Conservation (phyloP, 805 yeast species). For the Lachancea mirantina region DNA sequence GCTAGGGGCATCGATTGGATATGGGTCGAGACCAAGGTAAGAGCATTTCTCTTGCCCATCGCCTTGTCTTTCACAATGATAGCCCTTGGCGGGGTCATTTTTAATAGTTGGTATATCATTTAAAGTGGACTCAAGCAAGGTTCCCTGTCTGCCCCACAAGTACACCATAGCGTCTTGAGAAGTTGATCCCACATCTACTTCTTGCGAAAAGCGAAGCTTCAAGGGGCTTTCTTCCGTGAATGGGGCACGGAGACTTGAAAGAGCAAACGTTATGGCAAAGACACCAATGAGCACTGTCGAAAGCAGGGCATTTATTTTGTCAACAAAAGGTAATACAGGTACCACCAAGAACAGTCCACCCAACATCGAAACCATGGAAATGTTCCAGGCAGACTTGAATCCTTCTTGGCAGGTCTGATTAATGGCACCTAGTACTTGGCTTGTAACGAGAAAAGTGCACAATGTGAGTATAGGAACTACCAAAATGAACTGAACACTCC, state of each 20-base stretch:
- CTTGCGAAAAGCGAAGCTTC: slow-evolving; percentile 65
- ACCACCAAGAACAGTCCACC: slow-evolving; percentile 35
- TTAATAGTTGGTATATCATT: slow-evolving; percentile 61
- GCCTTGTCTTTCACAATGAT: slow-evolving; percentile 31
- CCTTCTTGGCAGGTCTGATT: slow-evolving; percentile 71
- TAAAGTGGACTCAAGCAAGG: slow-evolving; percentile 39
- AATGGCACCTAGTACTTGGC: slow-evolving; percentile 53
- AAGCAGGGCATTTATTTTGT: slow-evolving; percentile 53
- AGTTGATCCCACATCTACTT: slow-evolving; percentile 39
- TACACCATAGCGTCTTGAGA: slow-evolving; percentile 34
- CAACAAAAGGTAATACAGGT: slow-evolving; percentile 62
- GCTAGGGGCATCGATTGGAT: slow-evolving; percentile 35
- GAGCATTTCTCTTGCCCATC: slow-evolving; percentile 50
- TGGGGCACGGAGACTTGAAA: slow-evolving; percentile 43
- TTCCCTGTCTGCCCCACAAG: slow-evolving; percentile 45
- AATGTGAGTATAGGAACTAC: slow-evolving; percentile 60
- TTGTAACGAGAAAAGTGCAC: slow-evolving; percentile 45
- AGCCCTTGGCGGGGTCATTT: slow-evolving; percentile 21
- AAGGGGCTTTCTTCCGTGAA: slow-evolving; percentile 57
- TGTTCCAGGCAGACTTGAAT: slow-evolving; percentile 33
- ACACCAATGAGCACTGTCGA: slow-evolving; percentile 35
- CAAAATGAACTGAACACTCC: slow-evolving; percentile 68
- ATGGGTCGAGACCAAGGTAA: slow-evolving; percentile 45
- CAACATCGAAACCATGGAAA: slow-evolving; percentile 32
- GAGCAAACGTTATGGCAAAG: slow-evolving; percentile 33